These are phyloP conservation scores for Candida piceae DNA, from an alignment of 805 yeast genomes.

Conservation along the genomic window DNA sequence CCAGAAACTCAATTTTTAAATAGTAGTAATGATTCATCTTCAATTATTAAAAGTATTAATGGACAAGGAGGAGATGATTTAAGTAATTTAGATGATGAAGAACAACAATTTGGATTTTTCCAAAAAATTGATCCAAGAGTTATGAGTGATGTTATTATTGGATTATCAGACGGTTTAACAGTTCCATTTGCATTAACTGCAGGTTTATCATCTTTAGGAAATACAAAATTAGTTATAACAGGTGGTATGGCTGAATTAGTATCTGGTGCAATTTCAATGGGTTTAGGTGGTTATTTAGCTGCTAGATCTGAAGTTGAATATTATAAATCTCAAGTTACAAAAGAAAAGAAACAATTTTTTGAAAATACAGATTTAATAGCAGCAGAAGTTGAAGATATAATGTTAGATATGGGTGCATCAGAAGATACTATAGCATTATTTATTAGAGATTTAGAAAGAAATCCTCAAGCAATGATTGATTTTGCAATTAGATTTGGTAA, in stretches of 20 bases:
- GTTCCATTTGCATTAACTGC: slow-evolving; percentile 99
- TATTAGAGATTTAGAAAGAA: slow-evolving; percentile 69
- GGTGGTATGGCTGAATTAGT: slow-evolving; percentile 98
- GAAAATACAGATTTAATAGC: slow-evolving; percentile 60
- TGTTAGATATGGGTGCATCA: slow-evolving; percentile 67
- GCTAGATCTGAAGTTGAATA: slow-evolving; percentile 85
- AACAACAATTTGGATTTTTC: slow-evolving; percentile 29
- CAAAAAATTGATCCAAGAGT: slow-evolving; percentile 80
- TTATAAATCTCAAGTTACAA: slow-evolving; percentile 63
- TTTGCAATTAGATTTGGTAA: slow-evolving; percentile 83
- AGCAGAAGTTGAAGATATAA: slow-evolving; percentile 75
- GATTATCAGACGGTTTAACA: slow-evolving; percentile 91
- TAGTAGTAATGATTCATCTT: not conserved
- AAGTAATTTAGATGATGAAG: no score
- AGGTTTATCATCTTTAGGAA: slow-evolving; percentile 87
- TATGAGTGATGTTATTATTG: slow-evolving; percentile 89
- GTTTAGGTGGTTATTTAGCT: slow-evolving; percentile 93
- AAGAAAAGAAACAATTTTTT: slow-evolving; percentile 65
- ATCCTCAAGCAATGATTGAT: slow-evolving; percentile 76
- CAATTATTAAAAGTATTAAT: no score
- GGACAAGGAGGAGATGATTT: no score
- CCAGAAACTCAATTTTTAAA: no score
- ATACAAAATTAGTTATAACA: slow-evolving; percentile 83
- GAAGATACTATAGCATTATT: slow-evolving; percentile 71
- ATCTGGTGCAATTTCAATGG: slow-evolving; percentile 97